Conservation (phyloP, 768 basidiomycete genomes). For the Clitopilus hobsonii region DNA sequence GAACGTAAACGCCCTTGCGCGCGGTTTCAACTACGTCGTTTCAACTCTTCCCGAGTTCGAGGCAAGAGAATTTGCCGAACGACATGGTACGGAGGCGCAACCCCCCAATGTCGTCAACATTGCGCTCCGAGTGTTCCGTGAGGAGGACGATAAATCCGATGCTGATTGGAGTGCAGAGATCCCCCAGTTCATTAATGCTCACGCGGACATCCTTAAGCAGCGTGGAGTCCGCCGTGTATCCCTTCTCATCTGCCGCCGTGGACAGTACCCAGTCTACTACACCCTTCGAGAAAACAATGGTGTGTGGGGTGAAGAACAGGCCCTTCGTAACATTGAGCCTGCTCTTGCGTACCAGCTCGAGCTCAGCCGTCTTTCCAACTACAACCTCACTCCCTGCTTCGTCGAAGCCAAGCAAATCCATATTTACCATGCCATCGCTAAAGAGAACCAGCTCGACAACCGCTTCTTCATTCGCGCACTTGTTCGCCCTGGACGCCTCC, state of each 20-base stretch:
- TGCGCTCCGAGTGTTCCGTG: conserved; percentile 83
- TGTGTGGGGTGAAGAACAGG: conserved; percentile 88
- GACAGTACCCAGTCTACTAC: conserved; percentile 92
- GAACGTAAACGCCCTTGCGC: conserved; percentile 58
- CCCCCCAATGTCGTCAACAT: conserved; percentile 94
- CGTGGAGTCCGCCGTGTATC: conserved; percentile 92
- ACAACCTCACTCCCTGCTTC: conserved; percentile 93
- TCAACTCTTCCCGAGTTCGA: conserved; percentile 73
- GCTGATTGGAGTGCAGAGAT: conserved; percentile 75
- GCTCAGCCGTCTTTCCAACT: conserved; percentile 92
- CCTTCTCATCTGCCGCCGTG: conserved; percentile 85
- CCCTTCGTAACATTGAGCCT: conserved; percentile 97
- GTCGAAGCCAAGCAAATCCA: conserved; percentile 98
- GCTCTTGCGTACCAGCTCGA: conserved; percentile 98
- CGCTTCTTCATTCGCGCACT: conserved; percentile 98
- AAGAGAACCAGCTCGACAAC: conserved; percentile 95
- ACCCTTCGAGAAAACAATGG: conserved; percentile 76
- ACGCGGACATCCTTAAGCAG: conserved; percentile 51
- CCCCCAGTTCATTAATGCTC: conserved; percentile 65
- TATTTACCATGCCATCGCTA: conserved; percentile 92
- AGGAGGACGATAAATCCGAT: conserved; percentile 74
- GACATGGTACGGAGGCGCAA: conserved; percentile 67
- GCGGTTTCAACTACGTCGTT: conserved; percentile 74
- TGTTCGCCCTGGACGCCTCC: conserved; percentile 90
- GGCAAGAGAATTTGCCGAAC: conserved; percentile 62